Evolutionary conservation across 176 grass and related monocot species (phyloP).

Genomic region (Aechmea fasciata): DNA sequence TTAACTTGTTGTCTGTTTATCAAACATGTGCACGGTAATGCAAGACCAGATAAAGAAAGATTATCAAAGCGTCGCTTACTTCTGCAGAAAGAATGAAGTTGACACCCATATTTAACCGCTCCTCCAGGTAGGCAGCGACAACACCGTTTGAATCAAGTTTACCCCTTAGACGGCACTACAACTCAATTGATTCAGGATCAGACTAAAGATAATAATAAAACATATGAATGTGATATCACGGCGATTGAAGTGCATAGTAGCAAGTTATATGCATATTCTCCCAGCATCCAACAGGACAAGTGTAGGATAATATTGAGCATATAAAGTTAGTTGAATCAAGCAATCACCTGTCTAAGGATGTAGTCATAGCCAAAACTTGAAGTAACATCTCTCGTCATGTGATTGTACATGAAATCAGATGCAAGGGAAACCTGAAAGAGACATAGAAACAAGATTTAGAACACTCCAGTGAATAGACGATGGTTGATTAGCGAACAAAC

Average conservation of each 20-base stretch:
- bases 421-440: conserved; percentile 79
- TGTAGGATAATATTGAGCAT: not conserved
- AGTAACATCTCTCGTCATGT: conserved; percentile 83
- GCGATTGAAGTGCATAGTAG: not conserved
- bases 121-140: conserved; percentile 73
- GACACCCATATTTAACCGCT: conserved; percentile 96
- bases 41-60: not conserved
- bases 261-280: not conserved
- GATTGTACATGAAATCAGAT: conserved; percentile 99
- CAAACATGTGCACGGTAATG: not conserved
- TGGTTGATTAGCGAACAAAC: conserved; percentile 5
- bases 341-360: conserved; percentile 85
- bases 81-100: conserved; percentile 96
- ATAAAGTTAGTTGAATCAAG: not conserved
- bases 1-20: not conserved
- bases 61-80: conserved; percentile 22
- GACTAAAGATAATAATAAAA: not conserved
- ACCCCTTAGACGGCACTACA: conserved; percentile 83
- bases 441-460: not conserved
- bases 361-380: conserved; percentile 97
- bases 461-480: conserved; percentile 16
- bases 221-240: not conserved
- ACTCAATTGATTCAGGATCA: conserved; percentile 16
- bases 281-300: not conserved
- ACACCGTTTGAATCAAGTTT: conserved; percentile 90